Base-by-base conservation (phyloP, 2,329 filamentous ascomycete genomes). In the Sclerotinia subarctica region DNA sequence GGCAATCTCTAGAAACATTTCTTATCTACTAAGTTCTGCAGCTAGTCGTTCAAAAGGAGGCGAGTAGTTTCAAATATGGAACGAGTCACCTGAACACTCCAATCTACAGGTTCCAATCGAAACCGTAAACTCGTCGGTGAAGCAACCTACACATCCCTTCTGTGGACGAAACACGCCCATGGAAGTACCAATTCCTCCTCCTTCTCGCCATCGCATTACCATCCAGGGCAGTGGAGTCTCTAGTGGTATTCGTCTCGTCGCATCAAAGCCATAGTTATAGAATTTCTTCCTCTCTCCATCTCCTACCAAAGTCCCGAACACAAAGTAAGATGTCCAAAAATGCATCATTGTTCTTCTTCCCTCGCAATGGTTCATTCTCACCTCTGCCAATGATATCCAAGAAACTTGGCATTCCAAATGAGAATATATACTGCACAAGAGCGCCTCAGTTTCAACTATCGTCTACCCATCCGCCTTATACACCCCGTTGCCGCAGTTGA, bases 331-430 rank as follows among this genome's bases (percentile, higher is more conserved):
- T 32, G n/a, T 26, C 8, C 26, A 35, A 26, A 49, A 62, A 49
- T 19, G 26, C 5, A 15, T 62, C 1, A 17, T 49, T 5, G 42
- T n/a, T 24, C 26, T 47, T 26, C 26, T 49, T 2, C 24, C 17
- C 21, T 3, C 17, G 5, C 42, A 26, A 32, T 49, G 24, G 42
- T 0, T 44, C 7, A 58, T 58, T 2, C 21, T n/a, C n/a, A n/a
- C n/a, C n/a, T n/a, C n/a, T n/a, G n/a, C n/a, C n/a, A n/a, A n/a
- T n/a, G n/a, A n/a, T n/a, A n/a, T n/a, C n/a, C n/a, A n/a, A n/a
- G n/a, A n/a, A n/a, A n/a, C n/a, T n/a, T n/a, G n/a, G 56, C 26
- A 26, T 58, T 58, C 56, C 35, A 58, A 44, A 58, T 58, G 35
- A n/a, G 35, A 13, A 58, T 44, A 5, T 26, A 58, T 15, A 35